Percentiles rank a stretch among this genome's conserved stretches.
These are phyloP conservation scores for Arxiozyma bovina DNA, from an alignment of 1,139 yeast species.

Conservation along the genomic window DNA sequence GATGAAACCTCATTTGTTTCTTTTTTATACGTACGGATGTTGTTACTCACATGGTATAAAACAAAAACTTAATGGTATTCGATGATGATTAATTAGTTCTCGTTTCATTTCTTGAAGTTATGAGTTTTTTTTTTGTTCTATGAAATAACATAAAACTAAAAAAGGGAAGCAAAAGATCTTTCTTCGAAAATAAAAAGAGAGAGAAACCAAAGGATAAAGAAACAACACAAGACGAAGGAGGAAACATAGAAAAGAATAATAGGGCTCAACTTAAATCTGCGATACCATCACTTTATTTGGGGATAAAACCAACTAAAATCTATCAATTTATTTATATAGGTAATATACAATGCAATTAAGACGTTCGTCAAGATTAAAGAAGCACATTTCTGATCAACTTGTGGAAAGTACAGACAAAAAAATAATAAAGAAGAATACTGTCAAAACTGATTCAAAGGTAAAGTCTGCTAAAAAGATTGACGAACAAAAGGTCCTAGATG, in stretches of 20 bases:
- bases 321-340: no score
- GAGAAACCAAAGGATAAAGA: neutral
- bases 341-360: neutral
- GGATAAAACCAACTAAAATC: neutral
- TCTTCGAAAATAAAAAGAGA: neutral
- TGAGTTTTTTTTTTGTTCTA: no score
- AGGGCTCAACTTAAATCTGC: neutral
- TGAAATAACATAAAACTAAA: no score
- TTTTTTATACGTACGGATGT: no score
- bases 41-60: no score
- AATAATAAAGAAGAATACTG: neutral
- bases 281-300: neutral
- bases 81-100: no score
- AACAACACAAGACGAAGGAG: neutral
- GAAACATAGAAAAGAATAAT: neutral
- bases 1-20: no score
- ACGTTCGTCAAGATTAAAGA: neutral
- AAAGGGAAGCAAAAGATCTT: no score
- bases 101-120: no score
- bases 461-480: neutral
- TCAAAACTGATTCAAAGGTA: constrained; percentile 5
- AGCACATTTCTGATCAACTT: neutral
- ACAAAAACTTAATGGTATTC: no score
- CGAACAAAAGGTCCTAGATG: neutral
- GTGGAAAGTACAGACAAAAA: constrained; percentile 10